Conservation (phyloP, 495 filamentous ascomycete genomes). For the Penicillium samsonianum region DNA sequence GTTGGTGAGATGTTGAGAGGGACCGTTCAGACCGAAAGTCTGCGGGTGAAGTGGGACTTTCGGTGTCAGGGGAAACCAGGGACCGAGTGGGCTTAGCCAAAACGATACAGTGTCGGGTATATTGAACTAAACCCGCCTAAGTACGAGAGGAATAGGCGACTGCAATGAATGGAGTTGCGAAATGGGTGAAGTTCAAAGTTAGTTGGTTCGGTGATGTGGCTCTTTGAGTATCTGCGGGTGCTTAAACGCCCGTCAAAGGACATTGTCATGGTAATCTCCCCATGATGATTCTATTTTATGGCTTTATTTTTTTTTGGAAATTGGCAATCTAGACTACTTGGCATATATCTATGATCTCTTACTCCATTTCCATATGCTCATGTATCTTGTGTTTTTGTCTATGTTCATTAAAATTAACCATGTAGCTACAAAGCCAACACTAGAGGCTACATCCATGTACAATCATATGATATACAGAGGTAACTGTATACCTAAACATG, state of each 20-base stretch:
- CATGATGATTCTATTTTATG: not conserved
- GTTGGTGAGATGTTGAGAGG: constrained; percentile 23
- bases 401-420: not conserved
- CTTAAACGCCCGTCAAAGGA: not conserved
- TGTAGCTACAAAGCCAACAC: not conserved
- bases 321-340: not conserved
- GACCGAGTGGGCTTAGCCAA: constrained; percentile 24
- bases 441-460: not conserved
- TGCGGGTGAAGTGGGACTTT: constrained; percentile 33
- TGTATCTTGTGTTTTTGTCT: not conserved
- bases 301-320: too few species aligned
- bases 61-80: constrained; percentile 37
- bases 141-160: not conserved
- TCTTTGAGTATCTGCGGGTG: constrained; percentile 13
- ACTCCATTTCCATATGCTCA: not conserved
- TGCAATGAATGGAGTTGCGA: constrained; percentile 1
- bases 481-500: not conserved
- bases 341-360: not conserved
- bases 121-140: not conserved
- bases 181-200: constrained; percentile 24
- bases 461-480: not conserved
- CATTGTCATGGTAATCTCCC: not conserved
- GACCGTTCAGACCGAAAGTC: constrained; percentile 36
- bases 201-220: constrained; percentile 25
- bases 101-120: constrained; percentile 1